Evolutionary conservation across 129 eudicot species (phyloP).

Genomic region (Flaveria linearis): DNA sequence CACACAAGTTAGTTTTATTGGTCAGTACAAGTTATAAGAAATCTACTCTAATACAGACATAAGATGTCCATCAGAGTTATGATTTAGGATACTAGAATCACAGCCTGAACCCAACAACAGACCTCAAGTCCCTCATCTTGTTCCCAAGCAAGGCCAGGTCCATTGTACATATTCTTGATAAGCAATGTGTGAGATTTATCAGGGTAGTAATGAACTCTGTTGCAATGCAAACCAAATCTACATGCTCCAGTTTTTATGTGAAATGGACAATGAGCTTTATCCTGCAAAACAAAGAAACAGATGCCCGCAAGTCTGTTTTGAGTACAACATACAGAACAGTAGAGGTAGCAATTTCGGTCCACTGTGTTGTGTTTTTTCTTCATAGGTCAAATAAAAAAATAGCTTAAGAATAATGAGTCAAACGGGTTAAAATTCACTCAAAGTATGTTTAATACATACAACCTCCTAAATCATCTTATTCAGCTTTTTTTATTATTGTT

Average conservation of each 20-base stretch:
- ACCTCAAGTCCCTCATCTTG: conserved; percentile 99
- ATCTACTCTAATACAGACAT: conserved; percentile 10
- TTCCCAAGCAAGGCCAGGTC: conserved; percentile 99
- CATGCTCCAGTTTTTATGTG: conserved; percentile 98
- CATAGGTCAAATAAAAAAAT: background rate
- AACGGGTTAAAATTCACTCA: background rate
- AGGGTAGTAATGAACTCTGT: conserved; percentile 95
- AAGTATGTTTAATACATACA: background rate
- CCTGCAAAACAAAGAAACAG: conserved; percentile 57
- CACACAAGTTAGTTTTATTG: conserved; percentile 21
- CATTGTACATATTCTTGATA: conserved; percentile 92
- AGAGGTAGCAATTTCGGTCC: background rate
- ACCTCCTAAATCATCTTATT: background rate
- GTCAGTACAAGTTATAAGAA: conserved; percentile 5
- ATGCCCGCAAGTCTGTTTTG: background rate
- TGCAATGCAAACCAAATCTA: conserved; percentile 86
- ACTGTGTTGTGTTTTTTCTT: background rate
- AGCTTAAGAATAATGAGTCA: background rate
- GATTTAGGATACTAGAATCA: conserved; percentile 88
- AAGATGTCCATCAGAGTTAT: conserved; percentile 24
- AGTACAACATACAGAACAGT: conserved; percentile 7
- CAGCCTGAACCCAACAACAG: conserved; percentile 86
- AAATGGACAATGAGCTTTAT: conserved; percentile 98
- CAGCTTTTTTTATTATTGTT: background rate
- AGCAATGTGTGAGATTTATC: conserved; percentile 88